Evolutionary conservation across 2,329 filamentous ascomycete genomes (phyloP).

Genomic region (Trichoderma gracile): DNA sequence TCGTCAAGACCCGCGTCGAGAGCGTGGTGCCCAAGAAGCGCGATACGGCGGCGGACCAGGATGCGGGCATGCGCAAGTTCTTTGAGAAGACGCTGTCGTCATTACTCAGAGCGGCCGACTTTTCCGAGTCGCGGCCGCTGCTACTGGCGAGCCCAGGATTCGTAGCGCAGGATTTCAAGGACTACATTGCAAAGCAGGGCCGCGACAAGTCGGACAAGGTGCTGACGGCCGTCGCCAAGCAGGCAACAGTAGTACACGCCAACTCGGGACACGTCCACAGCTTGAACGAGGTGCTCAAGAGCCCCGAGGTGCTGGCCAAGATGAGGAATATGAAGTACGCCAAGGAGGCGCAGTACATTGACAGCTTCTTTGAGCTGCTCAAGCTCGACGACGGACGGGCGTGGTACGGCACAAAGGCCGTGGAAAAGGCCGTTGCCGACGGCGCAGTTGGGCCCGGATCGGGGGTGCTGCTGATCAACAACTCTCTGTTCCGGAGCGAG

Average conservation of each 20-base stretch:
- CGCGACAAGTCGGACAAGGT: slow-evolving; percentile 64
- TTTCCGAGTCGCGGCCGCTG: slow-evolving; percentile 67
- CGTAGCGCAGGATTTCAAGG: slow-evolving; percentile 76
- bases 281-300: slow-evolving; percentile 82
- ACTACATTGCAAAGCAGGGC: slow-evolving; percentile 66
- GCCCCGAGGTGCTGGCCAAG: slow-evolving; percentile 71
- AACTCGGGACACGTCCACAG: slow-evolving; percentile 85
- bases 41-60: slow-evolving; percentile 62
- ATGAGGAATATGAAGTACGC: slow-evolving; percentile 88
- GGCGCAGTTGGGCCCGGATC: slow-evolving; percentile 87
- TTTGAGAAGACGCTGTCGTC: slow-evolving; percentile 75
- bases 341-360: slow-evolving; percentile 79
- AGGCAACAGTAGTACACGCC: slow-evolving; percentile 75
- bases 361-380: slow-evolving; percentile 75
- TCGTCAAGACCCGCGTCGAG: slow-evolving; percentile 65
- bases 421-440: slow-evolving; percentile 78
- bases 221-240: slow-evolving; percentile 61
- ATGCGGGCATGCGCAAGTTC: slow-evolving; percentile 71
- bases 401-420: slow-evolving; percentile 85
- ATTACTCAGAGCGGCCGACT: slow-evolving; percentile 75
- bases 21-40: slow-evolving; percentile 68
- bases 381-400: slow-evolving; percentile 83
- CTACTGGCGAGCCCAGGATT: slow-evolving; percentile 90
- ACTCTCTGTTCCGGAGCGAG: slow-evolving; percentile 81
- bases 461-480: slow-evolving; percentile 82